phyloP scores from a whole-genome alignment of 208 protist species.

The Acanthamoeba triangularis region DNA sequence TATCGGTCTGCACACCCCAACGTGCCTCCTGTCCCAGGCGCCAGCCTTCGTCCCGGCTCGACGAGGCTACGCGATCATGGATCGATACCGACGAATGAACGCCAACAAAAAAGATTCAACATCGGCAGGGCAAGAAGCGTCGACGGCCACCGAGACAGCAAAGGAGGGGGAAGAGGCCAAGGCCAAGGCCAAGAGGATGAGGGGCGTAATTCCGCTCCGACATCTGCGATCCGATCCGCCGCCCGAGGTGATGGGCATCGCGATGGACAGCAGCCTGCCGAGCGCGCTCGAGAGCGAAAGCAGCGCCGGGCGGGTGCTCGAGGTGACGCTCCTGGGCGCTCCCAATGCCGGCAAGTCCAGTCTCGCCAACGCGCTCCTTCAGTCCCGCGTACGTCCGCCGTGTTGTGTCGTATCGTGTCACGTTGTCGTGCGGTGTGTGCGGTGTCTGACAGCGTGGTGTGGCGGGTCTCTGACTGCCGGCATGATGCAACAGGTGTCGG shows the following conservation, averaged over 20 bases:
- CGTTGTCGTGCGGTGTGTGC: no score
- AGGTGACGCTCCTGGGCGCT: slow-evolving; percentile 78
- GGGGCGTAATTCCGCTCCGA: not conserved
- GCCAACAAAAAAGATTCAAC: not conserved
- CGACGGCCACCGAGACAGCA: not conserved
- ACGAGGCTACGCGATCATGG: slow-evolving; percentile 43
- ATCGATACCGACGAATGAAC: not conserved
- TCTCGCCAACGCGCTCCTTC: slow-evolving; percentile 79
- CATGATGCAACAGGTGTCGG: not conserved
- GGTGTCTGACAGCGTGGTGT: no score
- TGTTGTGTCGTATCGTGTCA: no score
- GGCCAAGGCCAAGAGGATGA: not conserved
- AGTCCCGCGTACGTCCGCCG: slow-evolving; percentile 42
- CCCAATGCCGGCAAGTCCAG: slow-evolving; percentile 85
- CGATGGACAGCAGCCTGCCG: not conserved
- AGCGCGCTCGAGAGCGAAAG: not conserved
- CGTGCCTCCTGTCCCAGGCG: no score
- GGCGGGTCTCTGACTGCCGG: no score
- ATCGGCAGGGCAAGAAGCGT: not conserved
- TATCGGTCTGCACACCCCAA: no score
- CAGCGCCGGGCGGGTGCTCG: not conserved
- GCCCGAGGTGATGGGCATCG: not conserved
- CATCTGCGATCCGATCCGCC: not conserved
- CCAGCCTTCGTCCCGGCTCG: no score
- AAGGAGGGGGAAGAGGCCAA: not conserved